phyloP scores from a whole-genome alignment of 495 filamentous ascomycete genomes.

The Pseudomonodictys pantanalensis region DNA sequence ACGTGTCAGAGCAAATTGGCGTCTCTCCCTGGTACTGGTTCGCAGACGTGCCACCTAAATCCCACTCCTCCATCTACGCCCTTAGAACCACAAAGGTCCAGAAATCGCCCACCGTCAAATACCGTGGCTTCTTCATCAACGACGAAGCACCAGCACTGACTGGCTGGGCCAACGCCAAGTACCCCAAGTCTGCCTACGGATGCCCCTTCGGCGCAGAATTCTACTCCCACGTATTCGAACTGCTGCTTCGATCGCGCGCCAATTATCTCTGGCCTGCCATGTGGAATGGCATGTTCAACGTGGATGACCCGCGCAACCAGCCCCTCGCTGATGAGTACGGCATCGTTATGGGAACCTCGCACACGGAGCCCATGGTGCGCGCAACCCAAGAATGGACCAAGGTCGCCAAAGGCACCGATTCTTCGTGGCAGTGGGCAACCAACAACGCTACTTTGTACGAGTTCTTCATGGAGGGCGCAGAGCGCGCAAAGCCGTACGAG shows the following conservation, averaged over 20 bases:
- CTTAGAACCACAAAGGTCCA: constrained; percentile 53
- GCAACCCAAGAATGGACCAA: constrained; percentile 66
- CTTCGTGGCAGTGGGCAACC: constrained; percentile 60
- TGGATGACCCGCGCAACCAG: constrained; percentile 67
- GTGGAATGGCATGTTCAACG: constrained; percentile 68
- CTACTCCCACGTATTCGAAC: constrained; percentile 67
- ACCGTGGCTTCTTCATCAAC: constrained; percentile 76
- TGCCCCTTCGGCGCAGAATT: constrained; percentile 61
- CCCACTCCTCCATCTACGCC: constrained; percentile 56
- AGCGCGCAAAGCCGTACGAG: constrained; percentile 63
- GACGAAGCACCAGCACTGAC: constrained; percentile 72
- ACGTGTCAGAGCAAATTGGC: constrained; percentile 72
- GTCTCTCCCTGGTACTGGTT: constrained; percentile 77
- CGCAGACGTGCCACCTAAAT: constrained; percentile 62
- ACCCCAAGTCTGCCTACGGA: constrained; percentile 51
- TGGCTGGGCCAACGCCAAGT: constrained; percentile 63
- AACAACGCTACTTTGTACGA: constrained; percentile 63
- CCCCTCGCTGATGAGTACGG: constrained; percentile 68
- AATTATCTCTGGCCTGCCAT: constrained; percentile 76
- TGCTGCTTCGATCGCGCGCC: constrained; percentile 64
- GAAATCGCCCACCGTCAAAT: constrained; percentile 64
- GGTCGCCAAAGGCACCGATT: constrained; percentile 49
- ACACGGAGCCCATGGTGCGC: constrained; percentile 73
- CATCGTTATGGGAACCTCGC: constrained; percentile 67
- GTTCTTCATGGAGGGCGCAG: constrained; percentile 65